Evolutionary conservation across 371 early-diverging fungal species (phyloP).

Genomic region (Mucor saturninus): DNA sequence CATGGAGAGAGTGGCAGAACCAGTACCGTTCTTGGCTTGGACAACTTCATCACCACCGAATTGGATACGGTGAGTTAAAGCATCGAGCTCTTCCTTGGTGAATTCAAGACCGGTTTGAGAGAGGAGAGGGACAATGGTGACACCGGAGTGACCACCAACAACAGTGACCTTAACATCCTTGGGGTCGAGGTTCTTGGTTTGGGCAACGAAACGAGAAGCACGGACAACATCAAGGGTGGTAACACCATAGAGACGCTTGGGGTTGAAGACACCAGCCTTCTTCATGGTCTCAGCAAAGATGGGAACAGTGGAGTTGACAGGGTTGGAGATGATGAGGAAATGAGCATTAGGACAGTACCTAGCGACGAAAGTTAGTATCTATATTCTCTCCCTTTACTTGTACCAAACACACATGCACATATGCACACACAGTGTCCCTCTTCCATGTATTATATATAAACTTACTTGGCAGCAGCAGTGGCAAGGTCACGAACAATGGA

Average conservation of each 20-base stretch:
- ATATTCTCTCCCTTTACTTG: not conserved
- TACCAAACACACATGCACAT: not conserved
- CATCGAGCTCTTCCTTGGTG: constrained; percentile 89
- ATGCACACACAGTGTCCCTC: not conserved
- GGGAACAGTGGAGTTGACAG: constrained; percentile 99
- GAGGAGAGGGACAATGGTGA: constrained; percentile 97
- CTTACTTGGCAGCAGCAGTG: constrained; percentile 62
- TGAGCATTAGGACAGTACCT: constrained; percentile 96
- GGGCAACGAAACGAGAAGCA: constrained; percentile 95
- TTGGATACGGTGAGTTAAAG: constrained; percentile 97
- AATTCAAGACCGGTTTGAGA: constrained; percentile 86
- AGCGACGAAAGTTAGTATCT: not conserved
- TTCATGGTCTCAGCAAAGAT: constrained; percentile 97
- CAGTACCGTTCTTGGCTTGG: constrained; percentile 98
- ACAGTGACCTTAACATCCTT: constrained; percentile 86
- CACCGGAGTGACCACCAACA: constrained; percentile 99
- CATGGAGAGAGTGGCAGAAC: constrained; percentile 98
- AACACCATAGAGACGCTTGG: constrained; percentile 96
- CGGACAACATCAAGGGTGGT: constrained; percentile 98
- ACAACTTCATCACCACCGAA: constrained; percentile 99
- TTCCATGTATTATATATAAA: not conserved
- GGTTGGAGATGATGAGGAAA: constrained; percentile 98
- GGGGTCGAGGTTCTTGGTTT: constrained; percentile 77
- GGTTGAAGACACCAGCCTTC: constrained; percentile 92
- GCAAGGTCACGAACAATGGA: constrained; percentile 93